Base-by-base conservation (phyloP, 2,329 filamentous ascomycete species). In the Monosporascus sp. region DNA sequence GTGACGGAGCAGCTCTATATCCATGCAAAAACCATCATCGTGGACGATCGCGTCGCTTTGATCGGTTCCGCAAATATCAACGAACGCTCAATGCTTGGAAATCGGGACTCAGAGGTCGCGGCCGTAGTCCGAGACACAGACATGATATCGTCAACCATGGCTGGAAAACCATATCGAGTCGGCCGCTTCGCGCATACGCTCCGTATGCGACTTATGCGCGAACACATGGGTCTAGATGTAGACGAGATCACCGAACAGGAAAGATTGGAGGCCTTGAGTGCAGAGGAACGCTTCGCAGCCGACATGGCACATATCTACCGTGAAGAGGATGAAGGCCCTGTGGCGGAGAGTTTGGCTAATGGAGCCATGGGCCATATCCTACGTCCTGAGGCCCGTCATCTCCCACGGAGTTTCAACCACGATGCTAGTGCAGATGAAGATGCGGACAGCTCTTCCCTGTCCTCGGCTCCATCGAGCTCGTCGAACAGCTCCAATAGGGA, bases 21-120 rank as follows among this genome's bases (percentile, higher is more conserved):
- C 53, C 94, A 99, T 65, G 94, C 94, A 56, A 99, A 99, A 73
- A 88, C 88, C 60, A 97, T 97, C 78, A 82, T 99, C 52, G 93
- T 96, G 5, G 94, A 99, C 69, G 94, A 99, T 65, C 85, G 93
- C 37, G 84, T 94, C 54, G 93, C 88, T 20, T 85, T 99, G 56
- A 99, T 99, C 63, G 94, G 94, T 18, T 97, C 93, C 46, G 94
- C 94, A 51, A 99, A 99, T 68, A 97, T 99, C 77, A 99, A 99
- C 64, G 94, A 99, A 71, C 86, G 94, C 46, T 97, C 93, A 7
- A 91, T 97, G 91, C 72, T 97, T 56, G 94, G 94, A 8, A 87
- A 84, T 48, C 84, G 94, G 64, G 94, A 99, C 70, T 97, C 93
- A 0, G 94, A 99, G 71, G 85, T 89, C 57, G 94, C 93, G 5